Evolutionary conservation across 768 basidiomycete species (phyloP).

Genomic region (Hericium coralloides): DNA sequence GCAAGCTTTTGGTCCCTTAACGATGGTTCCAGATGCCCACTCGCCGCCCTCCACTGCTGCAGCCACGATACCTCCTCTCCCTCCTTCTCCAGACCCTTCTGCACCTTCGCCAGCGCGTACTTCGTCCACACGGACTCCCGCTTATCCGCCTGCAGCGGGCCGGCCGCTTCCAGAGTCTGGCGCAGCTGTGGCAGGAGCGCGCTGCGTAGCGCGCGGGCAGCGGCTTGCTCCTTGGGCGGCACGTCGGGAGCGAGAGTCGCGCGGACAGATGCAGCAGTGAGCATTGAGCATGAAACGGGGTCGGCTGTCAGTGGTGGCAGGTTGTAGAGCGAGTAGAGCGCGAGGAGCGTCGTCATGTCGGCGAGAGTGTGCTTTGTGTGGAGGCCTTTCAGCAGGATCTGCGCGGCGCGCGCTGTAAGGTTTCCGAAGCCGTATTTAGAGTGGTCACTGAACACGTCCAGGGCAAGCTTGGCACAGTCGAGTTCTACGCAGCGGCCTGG

Average conservation of each 20-base stretch:
- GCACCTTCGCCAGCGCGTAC: conserved; percentile 24
- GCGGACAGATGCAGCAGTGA: conserved; percentile 47
- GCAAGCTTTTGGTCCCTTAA: no score
- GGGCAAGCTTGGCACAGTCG: conserved; percentile 42
- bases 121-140: conserved; percentile 25
- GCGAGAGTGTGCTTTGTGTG: conserved; percentile 38
- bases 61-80: conserved; percentile 21
- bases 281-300: conserved; percentile 45
- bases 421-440: conserved; percentile 51
- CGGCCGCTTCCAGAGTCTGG: conserved; percentile 19
- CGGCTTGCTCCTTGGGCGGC: no score
- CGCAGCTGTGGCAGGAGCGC: conserved; percentile 18
- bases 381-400: conserved; percentile 48
- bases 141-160: conserved; percentile 13
- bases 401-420: conserved; percentile 38
- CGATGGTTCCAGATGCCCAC: conserved; percentile 12
- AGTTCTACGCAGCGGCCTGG: conserved; percentile 60
- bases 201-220: no score
- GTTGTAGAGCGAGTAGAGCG: conserved; percentile 45
- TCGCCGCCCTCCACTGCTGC: conserved; percentile 18
- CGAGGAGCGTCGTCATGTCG: conserved; percentile 38
- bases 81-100: conserved; percentile 22
- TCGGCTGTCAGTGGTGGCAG: conserved; percentile 48
- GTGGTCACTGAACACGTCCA: conserved; percentile 53
- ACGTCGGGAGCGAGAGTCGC: conserved; percentile 24